Base-by-base conservation (phyloP, 1,139 yeast species). In the Geotrichum phurueaensis region DNA sequence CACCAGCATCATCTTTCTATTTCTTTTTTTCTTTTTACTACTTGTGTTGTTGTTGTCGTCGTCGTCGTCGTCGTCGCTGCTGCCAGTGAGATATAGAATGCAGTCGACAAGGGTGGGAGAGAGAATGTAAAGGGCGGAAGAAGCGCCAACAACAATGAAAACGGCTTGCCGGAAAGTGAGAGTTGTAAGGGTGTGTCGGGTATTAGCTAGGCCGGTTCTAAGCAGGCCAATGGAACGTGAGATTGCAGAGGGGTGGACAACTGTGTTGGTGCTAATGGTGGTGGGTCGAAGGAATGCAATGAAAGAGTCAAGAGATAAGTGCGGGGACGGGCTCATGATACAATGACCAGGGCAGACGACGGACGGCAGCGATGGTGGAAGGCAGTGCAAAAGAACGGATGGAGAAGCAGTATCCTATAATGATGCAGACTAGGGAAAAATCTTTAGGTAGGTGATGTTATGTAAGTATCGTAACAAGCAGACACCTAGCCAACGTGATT, bases 1-100 rank as follows among this genome's bases (percentile, higher is more conserved):
- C n/a, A 56, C 33, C 22, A 57, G 52, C 60, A 62, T 55, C 54
- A 55, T 61, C 5, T 55, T 29, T 1, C 22, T 29, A 20, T 29
- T 3, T 2, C n/a, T 23, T 29, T 15, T 39, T 15, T 39, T 39
- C 3, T 39, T 39, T 18, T 39, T 39, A 2, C 15, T 39, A 39
- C 45, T 39, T 4, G 6, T 39, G 13, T 6, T 33, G 39, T 33
- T 10, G 39, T 33, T 13, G 15, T 10, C 15, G 20, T 39, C 45
- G 45, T 33, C 39, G 2, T 10, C 15, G 20, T 39, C 45, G 45
- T 39, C 45, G 45, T 39, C 45, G 15, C 45, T 39, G 39, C 39
- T 33, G 39, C 39, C 39, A n/a, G 20, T 39, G n/a, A 39, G 18
- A 39, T 39, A 39, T 3, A 39, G 45, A 6, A 39, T 2, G 18